A percentile compares a stretch with the other conserved stretches of the same genome.
Conservation (phyloP, 177 flowering plant species). For the Vitis hybrid region DNA sequence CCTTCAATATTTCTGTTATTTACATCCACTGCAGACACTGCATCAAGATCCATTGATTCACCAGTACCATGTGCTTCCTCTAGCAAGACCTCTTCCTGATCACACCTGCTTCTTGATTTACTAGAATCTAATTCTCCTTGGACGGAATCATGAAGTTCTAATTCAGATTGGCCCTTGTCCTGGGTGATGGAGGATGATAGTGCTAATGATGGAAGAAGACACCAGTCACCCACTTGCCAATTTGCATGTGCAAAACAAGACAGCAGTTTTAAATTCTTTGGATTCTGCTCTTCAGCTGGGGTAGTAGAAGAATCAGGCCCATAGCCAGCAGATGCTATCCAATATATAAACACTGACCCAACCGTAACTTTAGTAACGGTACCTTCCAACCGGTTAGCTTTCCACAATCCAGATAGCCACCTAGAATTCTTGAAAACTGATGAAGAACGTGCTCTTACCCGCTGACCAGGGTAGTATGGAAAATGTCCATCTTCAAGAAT, state of each 20-base stretch:
- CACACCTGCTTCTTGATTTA: slow-evolving; percentile 34
- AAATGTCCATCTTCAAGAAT: slow-evolving; percentile 74
- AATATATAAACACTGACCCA: slow-evolving; percentile 77
- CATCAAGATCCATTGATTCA: slow-evolving; percentile 47
- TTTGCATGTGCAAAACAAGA: slow-evolving; percentile 88
- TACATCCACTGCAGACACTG: slow-evolving; percentile 30
- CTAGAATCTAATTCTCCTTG: slow-evolving; percentile 31
- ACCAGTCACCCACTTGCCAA: slow-evolving; percentile 99
- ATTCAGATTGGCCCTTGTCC: slow-evolving; percentile 34
- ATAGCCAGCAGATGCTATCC: slow-evolving; percentile 94
- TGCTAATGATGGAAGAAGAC: slow-evolving; percentile 59
- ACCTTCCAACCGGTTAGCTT: slow-evolving; percentile 72
- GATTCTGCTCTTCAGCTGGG: slow-evolving; percentile 90
- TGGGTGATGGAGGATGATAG: slow-evolving; percentile 29
- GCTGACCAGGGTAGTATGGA: slow-evolving; percentile 93
- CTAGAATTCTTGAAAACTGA: slow-evolving; percentile 81
- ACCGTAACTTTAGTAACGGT: slow-evolving; percentile 81
- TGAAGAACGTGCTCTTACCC: slow-evolving; percentile 75
- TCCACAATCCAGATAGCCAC: slow-evolving; percentile 92
- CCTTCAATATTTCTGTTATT: slow-evolving; percentile 24
- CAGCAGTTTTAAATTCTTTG: slow-evolving; percentile 70
- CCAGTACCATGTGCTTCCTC: slow-evolving; percentile 40
- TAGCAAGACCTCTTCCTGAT: slow-evolving; percentile 29
- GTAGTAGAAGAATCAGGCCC: slow-evolving; percentile 75
- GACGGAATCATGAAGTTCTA: slow-evolving; percentile 27